Base-by-base conservation (phyloP, 768 basidiomycete species). In the Pulveroboletus sp. region DNA sequence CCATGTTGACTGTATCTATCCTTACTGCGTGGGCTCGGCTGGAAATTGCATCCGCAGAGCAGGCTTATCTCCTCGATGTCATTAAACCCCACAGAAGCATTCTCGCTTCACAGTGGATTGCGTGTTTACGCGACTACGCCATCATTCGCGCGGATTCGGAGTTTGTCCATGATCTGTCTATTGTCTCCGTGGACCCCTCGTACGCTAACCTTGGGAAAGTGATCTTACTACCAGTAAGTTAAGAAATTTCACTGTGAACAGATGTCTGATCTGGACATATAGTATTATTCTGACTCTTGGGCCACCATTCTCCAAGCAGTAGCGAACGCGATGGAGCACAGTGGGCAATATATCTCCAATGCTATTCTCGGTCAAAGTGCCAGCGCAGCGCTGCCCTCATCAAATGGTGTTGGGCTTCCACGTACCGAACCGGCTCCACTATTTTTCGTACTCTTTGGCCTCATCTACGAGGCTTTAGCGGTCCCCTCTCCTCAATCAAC, bases 11-110 rank as follows among this genome's bases (percentile, higher is more conserved):
- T 46, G 88, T 97, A 24, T 93, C 94, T 1, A 89, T 90, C 1
- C 72, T 97, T 33, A 89, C 93, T 1, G 95, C 94, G 1, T 99
- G 95, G 95, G 94, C 94, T 7, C 86, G 95, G 63, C 74, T 99
- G 14, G 82, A 92, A 61, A 79, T 92, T 4, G 83, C 94, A 3
- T 84, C 86, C 46, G 65, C 75, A 1, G 75, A 80, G 30, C 91
- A 93, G 60, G 58, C 66, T 2, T 97, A 96, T 65, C 76, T 99
- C 9, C 71, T 77, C 18, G 79, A 86, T 32, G 89, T 99, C 2
- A 78, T 97, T 39, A 80, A 84, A 52, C 93, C 94, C 1, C 82
- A 97, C 61, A 76, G 84, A 41, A 68, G 76, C 3, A 76, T 82
- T 0, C 76, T 99, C 17, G 84, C 86, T 5, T 78, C 84, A 0